Conservation (phyloP, 495 filamentous ascomycete species). For the Talaromyces thailandensis region DNA sequence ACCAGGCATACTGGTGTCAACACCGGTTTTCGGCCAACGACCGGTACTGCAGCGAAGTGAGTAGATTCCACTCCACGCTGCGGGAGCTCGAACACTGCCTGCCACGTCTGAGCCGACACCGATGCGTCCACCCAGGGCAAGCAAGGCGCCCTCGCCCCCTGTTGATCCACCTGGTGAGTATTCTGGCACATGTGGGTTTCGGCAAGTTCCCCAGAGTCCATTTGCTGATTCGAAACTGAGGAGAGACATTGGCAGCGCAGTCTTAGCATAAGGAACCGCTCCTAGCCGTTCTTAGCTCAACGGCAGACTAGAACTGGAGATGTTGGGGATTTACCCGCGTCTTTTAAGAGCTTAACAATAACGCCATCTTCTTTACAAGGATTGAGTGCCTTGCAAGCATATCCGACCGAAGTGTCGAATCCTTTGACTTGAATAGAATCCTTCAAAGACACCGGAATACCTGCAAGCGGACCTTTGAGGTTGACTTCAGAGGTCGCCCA, state of each 20-base stretch:
- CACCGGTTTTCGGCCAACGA: slow-evolving; percentile 82
- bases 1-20: slow-evolving; percentile 82
- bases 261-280: slow-evolving; percentile 95
- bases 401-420: slow-evolving; percentile 82
- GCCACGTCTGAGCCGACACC: slow-evolving; percentile 94
- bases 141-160: slow-evolving; percentile 77
- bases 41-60: slow-evolving; percentile 89
- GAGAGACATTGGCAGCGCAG: slow-evolving; percentile 84
- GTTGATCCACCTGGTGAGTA: slow-evolving; percentile 92
- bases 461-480: slow-evolving; percentile 74
- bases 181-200: slow-evolving; percentile 70
- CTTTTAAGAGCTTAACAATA: slow-evolving; percentile 70
- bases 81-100: slow-evolving; percentile 80
- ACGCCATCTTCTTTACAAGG: slow-evolving; percentile 57
- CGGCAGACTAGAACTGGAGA: not conserved
- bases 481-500: slow-evolving; percentile 68
- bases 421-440: slow-evolving; percentile 80
- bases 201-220: slow-evolving; percentile 76
- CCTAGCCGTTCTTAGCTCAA: slow-evolving; percentile 26
- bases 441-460: slow-evolving; percentile 83
- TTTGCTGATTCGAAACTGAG: slow-evolving; percentile 89
- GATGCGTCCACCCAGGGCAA: slow-evolving; percentile 83
- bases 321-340: slow-evolving; percentile 49
- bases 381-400: slow-evolving; percentile 62
- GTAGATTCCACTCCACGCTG: slow-evolving; percentile 88